phyloP scores from a whole-genome alignment of 352 stramenopile genomes.

The Phytophthora pistaciae region DNA sequence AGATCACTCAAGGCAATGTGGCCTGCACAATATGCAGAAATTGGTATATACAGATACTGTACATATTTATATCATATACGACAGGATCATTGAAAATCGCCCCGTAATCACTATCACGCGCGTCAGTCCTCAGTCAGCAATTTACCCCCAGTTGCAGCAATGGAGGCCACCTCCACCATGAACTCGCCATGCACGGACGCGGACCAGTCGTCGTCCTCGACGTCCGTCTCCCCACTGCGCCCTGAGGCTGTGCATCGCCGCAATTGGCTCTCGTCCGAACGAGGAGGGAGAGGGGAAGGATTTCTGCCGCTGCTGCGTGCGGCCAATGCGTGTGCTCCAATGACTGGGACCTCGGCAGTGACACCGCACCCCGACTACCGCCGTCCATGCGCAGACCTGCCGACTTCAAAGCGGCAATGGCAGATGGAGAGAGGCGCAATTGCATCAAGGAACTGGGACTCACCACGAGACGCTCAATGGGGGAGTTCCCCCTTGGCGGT shows the following conservation, averaged over 20 bases:
- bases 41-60: not conserved
- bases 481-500: not conserved
- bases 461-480: not conserved
- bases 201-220: conserved; percentile 7
- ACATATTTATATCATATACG: not conserved
- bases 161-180: not conserved
- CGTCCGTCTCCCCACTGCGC: not conserved
- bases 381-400: not conserved
- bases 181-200: conserved; percentile 14
- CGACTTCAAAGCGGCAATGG: not conserved
- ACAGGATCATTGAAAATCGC: not conserved
- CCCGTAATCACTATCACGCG: conserved; percentile 11
- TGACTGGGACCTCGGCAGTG: conserved; percentile 6
- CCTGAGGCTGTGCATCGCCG: not conserved
- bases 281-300: not conserved
- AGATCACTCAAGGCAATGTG: too few relatives aligned
- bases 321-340: conserved; percentile 17
- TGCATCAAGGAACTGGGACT: not conserved
- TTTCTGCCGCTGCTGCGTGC: conserved; percentile 29
- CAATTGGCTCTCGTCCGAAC: not conserved
- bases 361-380: not conserved
- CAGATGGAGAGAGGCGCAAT: not conserved
- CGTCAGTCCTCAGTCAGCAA: conserved; percentile 8
- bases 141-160: not conserved
- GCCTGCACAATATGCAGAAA: not conserved